Percentiles rank a stretch among this genome's conserved stretches.
Conservation (phyloP, 768 basidiomycete genomes). For the Lactarius sp. region DNA sequence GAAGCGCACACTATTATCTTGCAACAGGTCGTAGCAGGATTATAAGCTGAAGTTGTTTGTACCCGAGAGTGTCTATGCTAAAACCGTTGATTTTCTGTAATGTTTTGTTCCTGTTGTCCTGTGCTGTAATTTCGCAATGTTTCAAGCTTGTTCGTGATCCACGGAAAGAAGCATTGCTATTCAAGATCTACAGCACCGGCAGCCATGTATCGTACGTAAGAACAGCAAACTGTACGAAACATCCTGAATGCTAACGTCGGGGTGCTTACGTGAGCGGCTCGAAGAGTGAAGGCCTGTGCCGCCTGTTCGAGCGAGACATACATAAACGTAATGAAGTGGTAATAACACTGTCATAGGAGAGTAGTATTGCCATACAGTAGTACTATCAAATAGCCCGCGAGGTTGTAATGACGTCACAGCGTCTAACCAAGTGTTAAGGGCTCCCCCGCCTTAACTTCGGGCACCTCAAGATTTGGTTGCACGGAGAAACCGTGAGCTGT, state of each 20-base stretch:
- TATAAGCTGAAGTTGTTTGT: background rate
- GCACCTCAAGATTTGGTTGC: slow-evolving; percentile 40
- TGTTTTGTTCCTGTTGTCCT: background rate
- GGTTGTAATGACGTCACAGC: slow-evolving; percentile 20
- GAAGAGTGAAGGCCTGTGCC: background rate
- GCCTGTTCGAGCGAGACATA: background rate
- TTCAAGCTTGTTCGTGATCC: background rate
- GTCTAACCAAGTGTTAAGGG: slow-evolving; percentile 43
- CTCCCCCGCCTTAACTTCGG: slow-evolving; percentile 40
- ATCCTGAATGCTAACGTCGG: too few species aligned
- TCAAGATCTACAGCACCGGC: too few species aligned
- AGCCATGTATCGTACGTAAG: too few species aligned
- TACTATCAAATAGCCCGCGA: too few species aligned
- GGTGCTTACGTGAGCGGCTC: background rate
- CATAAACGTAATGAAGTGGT: background rate
- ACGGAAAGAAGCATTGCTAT: too few species aligned
- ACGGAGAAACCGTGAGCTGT: slow-evolving; percentile 47
- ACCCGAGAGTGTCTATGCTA: background rate
- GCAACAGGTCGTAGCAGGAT: background rate
- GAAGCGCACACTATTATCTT: background rate
- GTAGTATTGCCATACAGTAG: background rate
- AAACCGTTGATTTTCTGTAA: background rate
- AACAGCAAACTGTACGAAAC: background rate
- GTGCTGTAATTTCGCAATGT: background rate
- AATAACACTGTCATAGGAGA: background rate